These are phyloP conservation scores for Solanum medicagineum DNA, from an alignment of 257 asterid genomes.

Conservation along the genomic window DNA sequence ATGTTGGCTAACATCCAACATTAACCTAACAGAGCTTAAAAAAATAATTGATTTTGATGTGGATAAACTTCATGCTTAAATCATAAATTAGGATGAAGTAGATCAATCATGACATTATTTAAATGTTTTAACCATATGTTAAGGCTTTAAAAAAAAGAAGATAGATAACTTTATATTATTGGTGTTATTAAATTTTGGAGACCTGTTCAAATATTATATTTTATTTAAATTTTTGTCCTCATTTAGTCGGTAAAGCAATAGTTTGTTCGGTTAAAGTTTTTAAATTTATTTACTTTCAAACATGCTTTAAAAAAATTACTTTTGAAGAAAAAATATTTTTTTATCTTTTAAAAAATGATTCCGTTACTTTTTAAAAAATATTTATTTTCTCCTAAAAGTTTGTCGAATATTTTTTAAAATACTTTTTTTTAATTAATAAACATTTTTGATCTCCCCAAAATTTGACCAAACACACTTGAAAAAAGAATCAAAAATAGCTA, in stretches of 20 bases:
- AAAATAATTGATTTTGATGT: background rate
- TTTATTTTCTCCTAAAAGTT: too few species aligned
- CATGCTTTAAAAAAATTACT: too few species aligned
- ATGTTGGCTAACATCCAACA: background rate
- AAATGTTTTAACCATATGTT: background rate
- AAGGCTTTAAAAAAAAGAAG: background rate
- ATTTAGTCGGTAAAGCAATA: background rate
- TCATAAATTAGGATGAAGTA: background rate
- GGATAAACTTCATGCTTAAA: background rate
- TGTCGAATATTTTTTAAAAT: too few species aligned
- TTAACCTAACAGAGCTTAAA: background rate
- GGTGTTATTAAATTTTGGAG: background rate
- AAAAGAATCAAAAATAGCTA: too few species aligned
- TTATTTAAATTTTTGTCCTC: background rate
- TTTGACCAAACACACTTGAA: too few species aligned
- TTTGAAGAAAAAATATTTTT: too few species aligned
- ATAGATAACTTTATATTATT: background rate
- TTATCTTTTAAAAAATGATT: too few species aligned
- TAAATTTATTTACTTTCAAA: too few species aligned
- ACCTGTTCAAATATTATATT: background rate
- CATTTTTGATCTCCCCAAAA: too few species aligned
- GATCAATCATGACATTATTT: background rate
- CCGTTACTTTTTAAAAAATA: too few species aligned
- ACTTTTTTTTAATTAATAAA: too few species aligned
- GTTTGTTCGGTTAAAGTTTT: too few species aligned